Conservation (phyloP, 306 rosid species). For the Begonia peltatifolia region DNA sequence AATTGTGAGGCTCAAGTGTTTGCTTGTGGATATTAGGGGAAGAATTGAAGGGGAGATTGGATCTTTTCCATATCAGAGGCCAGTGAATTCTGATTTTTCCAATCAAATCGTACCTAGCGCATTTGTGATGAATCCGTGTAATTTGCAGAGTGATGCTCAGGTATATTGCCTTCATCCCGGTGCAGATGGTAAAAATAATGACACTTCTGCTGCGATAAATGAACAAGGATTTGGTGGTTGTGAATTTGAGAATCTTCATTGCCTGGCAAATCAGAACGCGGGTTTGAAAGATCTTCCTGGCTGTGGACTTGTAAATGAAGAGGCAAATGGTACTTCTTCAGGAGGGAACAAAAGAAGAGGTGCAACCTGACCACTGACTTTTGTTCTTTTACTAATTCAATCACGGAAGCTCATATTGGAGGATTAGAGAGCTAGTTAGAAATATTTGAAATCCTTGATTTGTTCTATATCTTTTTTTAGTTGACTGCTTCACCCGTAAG, state of each 20-base stretch:
- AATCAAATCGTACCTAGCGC: slow-evolving; percentile 27
- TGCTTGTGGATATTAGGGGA: slow-evolving; percentile 93
- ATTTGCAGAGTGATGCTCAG: slow-evolving; percentile 70
- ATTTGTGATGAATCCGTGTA: slow-evolving; percentile 70
- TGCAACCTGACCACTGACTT: background rate
- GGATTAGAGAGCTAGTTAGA: too few species aligned
- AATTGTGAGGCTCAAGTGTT: slow-evolving; percentile 80
- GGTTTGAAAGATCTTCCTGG: slow-evolving; percentile 44
- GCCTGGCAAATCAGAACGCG: slow-evolving; percentile 44
- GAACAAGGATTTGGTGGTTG: slow-evolving; percentile 48
- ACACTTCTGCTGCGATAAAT: slow-evolving; percentile 17
- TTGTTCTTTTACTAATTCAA: too few species aligned
- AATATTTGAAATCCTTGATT: too few species aligned
- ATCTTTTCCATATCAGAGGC: slow-evolving; percentile 71
- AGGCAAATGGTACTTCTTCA: slow-evolving; percentile 26
- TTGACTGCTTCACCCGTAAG: too few species aligned
- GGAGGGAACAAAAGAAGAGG: slow-evolving; percentile 28
- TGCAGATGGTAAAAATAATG: slow-evolving; percentile 38
- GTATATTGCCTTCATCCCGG: slow-evolving; percentile 53
- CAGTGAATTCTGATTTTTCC: slow-evolving; percentile 24
- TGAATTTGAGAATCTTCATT: slow-evolving; percentile 73
- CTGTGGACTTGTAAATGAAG: slow-evolving; percentile 38
- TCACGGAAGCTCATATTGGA: too few species aligned
- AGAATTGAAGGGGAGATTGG: slow-evolving; percentile 98
- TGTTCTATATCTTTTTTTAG: too few species aligned